phyloP scores from a whole-genome alignment of 371 early-diverging fungal genomes.

The Batkoa obscura region DNA sequence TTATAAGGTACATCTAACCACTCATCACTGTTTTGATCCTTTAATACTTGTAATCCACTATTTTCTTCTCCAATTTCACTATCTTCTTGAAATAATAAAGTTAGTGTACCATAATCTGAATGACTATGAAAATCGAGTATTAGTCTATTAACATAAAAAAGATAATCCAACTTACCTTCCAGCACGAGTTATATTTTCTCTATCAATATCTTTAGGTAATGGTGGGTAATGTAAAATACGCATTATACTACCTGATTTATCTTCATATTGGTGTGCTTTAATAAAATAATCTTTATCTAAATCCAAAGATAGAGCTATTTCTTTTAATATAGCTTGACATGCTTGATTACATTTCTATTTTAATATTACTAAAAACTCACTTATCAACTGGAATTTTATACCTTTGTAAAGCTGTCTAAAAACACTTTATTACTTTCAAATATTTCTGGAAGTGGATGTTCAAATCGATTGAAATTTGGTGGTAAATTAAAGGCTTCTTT shows the following conservation, averaged over 20 bases:
- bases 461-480: too few species aligned
- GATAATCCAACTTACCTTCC: not conserved
- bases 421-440: not conserved
- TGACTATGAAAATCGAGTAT: not conserved
- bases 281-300: not conserved
- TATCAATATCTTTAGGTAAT: not conserved
- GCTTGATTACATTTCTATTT: not conserved
- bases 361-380: not conserved
- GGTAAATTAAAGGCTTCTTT: not conserved
- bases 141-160: not conserved
- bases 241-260: not conserved
- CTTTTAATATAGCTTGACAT: not conserved
- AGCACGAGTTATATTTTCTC: not conserved
- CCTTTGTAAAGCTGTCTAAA: not conserved
- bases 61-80: too few species aligned
- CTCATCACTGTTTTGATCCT: not conserved
- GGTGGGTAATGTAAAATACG: conserved; percentile 1
- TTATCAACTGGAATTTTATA: too few species aligned
- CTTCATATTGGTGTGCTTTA: not conserved
- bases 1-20: conserved; percentile 25
- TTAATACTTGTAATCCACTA: not conserved
- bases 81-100: not conserved
- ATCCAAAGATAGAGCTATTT: not conserved
- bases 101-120: not conserved
- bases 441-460: not conserved